phyloP scores from a whole-genome alignment of 495 filamentous ascomycete species.

The Acidiella bohemica region DNA sequence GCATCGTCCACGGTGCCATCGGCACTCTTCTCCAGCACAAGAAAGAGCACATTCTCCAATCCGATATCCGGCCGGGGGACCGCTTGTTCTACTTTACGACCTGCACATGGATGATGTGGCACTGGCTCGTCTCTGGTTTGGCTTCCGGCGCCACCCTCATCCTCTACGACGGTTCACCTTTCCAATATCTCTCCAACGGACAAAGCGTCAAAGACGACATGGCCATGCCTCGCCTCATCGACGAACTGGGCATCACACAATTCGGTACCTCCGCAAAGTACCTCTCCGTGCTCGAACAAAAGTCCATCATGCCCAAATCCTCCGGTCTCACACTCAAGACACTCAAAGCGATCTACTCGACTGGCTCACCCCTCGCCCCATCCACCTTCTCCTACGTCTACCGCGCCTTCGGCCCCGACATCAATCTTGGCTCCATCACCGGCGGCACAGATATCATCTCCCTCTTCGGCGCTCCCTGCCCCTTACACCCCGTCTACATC shows the following conservation, averaged over 20 bases:
- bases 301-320: conserved; percentile 48
- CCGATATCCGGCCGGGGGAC: conserved; percentile 52
- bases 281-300: conserved; percentile 79
- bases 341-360: conserved; percentile 74
- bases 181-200: conserved; percentile 32
- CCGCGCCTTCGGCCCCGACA: conserved; percentile 50
- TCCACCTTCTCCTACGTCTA: conserved; percentile 90
- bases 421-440: conserved; percentile 75
- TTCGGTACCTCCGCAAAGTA: conserved; percentile 92
- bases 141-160: conserved; percentile 68
- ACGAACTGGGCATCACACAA: conserved; percentile 65
- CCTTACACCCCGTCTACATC: conserved; percentile 68
- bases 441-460: conserved; percentile 92
- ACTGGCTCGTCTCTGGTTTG: conserved; percentile 78
- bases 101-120: conserved; percentile 96
- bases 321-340: conserved; percentile 39
- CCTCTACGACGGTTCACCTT: conserved; percentile 81
- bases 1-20: conserved; percentile 78
- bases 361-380: conserved; percentile 78
- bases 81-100: conserved; percentile 80
- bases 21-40: conserved; percentile 88
- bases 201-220: conserved; percentile 41
- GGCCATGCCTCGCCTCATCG: conserved; percentile 55
- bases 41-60: conserved; percentile 81
- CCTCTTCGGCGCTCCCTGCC: conserved; percentile 75